Conservation (phyloP, 352 stramenopile species). For the Globisporangium heterothallicum region DNA sequence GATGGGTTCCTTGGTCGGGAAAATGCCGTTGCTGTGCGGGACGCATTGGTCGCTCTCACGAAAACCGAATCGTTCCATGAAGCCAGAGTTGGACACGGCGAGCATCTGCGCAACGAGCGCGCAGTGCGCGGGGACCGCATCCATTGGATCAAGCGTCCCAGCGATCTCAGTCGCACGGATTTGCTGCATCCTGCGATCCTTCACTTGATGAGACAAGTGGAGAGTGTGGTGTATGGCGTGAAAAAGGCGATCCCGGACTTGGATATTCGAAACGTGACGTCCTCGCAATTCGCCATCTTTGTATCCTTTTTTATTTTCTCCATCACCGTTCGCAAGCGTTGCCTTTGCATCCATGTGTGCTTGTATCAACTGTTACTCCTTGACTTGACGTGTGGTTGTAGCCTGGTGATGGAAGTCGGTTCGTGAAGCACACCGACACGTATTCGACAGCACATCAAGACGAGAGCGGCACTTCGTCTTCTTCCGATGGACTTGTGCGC, state of each 20-base stretch:
- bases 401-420: conserved; percentile 59
- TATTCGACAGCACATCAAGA: conserved; percentile 35
- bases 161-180: conserved; percentile 23
- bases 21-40: conserved; percentile 26
- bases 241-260: conserved; percentile 44
- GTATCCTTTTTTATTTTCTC: conserved; percentile 25
- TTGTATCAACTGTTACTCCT: not conserved
- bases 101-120: conserved; percentile 32
- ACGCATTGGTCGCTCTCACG: conserved; percentile 30
- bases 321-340: not conserved
- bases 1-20: conserved; percentile 37
- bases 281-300: conserved; percentile 73
- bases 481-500: conserved; percentile 27
- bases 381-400: conserved; percentile 18
- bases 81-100: conserved; percentile 38
- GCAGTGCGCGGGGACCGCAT: conserved; percentile 60
- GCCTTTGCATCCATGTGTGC: not conserved
- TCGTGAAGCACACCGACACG: conserved; percentile 68
- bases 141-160: conserved; percentile 49
- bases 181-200: conserved; percentile 29
- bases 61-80: conserved; percentile 32
- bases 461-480: conserved; percentile 9
- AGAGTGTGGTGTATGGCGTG: conserved; percentile 45
- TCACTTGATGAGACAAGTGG: conserved; percentile 40
- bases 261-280: conserved; percentile 62